A percentile compares a stretch with the other conserved stretches of the same genome.
These are phyloP conservation scores for Tubosaeta sp. DNA, from an alignment of 768 basidiomycete genomes.

Conservation along the genomic window DNA sequence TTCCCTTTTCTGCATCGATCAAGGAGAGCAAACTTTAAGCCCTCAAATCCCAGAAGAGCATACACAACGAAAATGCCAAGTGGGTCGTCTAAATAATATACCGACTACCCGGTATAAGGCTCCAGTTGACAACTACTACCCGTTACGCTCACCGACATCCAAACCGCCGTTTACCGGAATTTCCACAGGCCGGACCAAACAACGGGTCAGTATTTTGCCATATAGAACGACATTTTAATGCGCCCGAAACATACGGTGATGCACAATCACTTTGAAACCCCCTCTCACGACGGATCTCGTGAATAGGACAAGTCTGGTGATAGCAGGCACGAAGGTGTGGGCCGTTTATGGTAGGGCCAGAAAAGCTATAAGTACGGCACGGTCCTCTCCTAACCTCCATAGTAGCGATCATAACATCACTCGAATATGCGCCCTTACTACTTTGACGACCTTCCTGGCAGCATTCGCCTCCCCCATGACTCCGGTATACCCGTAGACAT, in stretches of 20 bases:
- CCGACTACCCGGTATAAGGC: too few relatives aligned
- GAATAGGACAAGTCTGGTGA: too few relatives aligned
- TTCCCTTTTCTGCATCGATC: too few relatives aligned
- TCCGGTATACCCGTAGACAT: conserved; percentile 50
- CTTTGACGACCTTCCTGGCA: conserved; percentile 65
- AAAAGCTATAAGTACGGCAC: not conserved
- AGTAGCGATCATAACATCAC: not conserved
- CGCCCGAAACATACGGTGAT: not conserved
- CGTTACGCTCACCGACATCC: not conserved
- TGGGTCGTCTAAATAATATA: too few relatives aligned
- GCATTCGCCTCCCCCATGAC: conserved; percentile 79
- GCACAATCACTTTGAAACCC: not conserved
- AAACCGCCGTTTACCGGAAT: not conserved
- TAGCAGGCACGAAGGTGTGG: not conserved
- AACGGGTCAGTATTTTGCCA: not conserved
- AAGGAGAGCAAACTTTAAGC: too few relatives aligned
- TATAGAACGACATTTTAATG: not conserved
- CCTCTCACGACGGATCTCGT: too few relatives aligned
- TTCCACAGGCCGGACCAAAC: not conserved
- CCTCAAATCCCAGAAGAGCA: too few relatives aligned
- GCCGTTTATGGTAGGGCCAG: not conserved
- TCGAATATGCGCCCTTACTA: conserved; percentile 65
- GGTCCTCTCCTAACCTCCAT: not conserved
- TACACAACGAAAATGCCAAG: too few relatives aligned
- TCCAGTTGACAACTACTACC: not conserved